Percentiles rank a stretch among this genome's conserved stretches.
These are phyloP conservation scores for Leishmania mexicana DNA, from an alignment of 208 protist species.

Conservation along the genomic window DNA sequence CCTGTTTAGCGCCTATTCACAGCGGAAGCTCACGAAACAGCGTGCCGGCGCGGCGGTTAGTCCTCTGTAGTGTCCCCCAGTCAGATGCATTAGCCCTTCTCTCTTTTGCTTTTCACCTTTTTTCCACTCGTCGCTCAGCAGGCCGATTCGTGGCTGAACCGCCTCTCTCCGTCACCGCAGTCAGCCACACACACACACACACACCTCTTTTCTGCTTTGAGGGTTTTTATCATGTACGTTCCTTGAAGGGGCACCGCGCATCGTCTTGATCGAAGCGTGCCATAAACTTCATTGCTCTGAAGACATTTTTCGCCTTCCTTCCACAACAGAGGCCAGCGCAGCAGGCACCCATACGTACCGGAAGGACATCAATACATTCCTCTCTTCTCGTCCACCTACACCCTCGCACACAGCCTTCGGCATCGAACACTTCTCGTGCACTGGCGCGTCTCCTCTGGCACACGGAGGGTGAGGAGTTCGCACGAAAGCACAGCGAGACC, in stretches of 20 bases:
- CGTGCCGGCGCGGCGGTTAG: background rate
- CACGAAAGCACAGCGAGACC: no score
- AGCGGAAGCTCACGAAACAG: background rate
- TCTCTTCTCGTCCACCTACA: background rate
- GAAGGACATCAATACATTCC: background rate
- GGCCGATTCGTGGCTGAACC: background rate
- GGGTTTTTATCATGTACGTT: no score
- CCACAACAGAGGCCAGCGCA: background rate
- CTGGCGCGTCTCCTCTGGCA: background rate
- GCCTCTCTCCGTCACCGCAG: background rate
- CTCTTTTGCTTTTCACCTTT: background rate
- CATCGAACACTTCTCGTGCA: background rate
- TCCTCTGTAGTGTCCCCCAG: background rate
- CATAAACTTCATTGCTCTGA: background rate
- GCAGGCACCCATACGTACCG: background rate
- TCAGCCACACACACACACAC: background rate
- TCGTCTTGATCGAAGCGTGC: background rate
- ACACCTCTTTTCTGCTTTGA: background rate
- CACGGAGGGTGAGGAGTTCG: background rate
- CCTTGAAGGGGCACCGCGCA: background rate
- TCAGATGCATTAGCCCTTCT: background rate
- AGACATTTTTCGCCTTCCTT: background rate
- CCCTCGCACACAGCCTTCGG: background rate
- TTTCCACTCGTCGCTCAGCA: background rate
- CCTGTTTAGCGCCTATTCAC: background rate